Evolutionary conservation across 2,329 filamentous ascomycete genomes (phyloP).

Genomic region (Trichoderma sp.): DNA sequence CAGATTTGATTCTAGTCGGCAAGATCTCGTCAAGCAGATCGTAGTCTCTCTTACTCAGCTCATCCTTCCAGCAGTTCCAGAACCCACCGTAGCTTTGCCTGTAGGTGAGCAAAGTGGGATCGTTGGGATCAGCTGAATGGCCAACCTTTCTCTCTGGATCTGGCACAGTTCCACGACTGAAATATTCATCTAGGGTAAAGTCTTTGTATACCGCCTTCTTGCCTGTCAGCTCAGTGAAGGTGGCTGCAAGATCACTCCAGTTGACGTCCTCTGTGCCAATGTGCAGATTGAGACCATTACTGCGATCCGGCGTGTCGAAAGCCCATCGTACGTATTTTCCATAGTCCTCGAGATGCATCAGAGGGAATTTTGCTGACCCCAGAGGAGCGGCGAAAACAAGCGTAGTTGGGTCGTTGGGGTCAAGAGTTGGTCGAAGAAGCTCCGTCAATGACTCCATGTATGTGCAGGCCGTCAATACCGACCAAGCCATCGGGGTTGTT

Average conservation of each 20-base stretch:
- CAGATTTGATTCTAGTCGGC: neutral
- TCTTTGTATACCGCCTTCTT: neutral
- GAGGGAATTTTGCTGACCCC: neutral
- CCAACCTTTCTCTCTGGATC: neutral
- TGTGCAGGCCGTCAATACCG: neutral
- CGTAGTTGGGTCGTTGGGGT: neutral
- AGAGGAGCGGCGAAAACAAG: neutral
- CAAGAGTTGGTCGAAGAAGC: neutral
- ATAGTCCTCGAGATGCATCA: neutral
- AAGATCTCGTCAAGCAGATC: neutral
- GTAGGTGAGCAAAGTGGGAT: neutral
- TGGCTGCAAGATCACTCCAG: neutral
- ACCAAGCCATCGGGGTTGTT: neutral
- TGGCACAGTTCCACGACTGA: neutral
- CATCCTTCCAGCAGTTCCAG: conserved; percentile 4
- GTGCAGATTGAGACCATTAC: neutral
- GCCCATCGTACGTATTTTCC: neutral
- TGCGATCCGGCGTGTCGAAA: neutral
- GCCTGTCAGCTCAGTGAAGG: neutral
- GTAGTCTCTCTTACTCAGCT: neutral
- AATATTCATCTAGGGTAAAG: neutral
- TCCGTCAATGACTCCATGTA: neutral
- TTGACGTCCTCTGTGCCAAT: neutral
- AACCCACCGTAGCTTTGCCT: neutral
- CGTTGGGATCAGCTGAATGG: neutral